A percentile compares a stretch with the other conserved stretches of the same genome.
phyloP scores from a whole-genome alignment of 139 green algal genomes.

The Chlorella sp. region DNA sequence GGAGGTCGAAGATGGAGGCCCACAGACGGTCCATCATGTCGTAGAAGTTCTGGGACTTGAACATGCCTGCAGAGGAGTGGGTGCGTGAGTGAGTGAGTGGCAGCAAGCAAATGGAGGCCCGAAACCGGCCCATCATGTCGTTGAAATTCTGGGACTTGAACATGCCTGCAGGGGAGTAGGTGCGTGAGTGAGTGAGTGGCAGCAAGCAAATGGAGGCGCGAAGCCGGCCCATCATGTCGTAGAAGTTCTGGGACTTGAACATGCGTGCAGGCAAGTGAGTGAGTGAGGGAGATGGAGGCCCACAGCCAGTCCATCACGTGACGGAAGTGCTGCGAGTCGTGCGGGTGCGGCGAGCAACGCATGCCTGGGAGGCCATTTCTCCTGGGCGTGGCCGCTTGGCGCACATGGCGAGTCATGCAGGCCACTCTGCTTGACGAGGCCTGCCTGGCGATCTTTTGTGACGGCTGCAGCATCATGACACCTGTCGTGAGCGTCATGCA shows the following conservation, averaged over 20 bases:
- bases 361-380: too few relatives aligned
- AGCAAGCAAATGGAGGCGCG: background rate
- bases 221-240: background rate
- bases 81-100: background rate
- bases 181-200: background rate
- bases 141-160: background rate
- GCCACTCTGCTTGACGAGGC: too few relatives aligned
- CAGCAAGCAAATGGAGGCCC: background rate
- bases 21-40: slow-evolving; percentile 54
- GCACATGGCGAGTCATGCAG: too few relatives aligned
- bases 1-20: slow-evolving; percentile 45
- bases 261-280: background rate
- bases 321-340: background rate
- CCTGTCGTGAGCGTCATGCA: too few relatives aligned
- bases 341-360: background rate
- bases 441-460: too few relatives aligned
- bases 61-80: slow-evolving; percentile 28
- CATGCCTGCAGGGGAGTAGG: background rate
- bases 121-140: background rate
- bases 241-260: background rate
- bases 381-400: too few relatives aligned
- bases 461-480: too few relatives aligned
- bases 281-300: background rate
- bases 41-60: slow-evolving; percentile 46
- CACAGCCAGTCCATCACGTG: background rate